Base-by-base conservation (phyloP, 1,284 basidiomycete species). In the Lignosus rhinocerotis region DNA sequence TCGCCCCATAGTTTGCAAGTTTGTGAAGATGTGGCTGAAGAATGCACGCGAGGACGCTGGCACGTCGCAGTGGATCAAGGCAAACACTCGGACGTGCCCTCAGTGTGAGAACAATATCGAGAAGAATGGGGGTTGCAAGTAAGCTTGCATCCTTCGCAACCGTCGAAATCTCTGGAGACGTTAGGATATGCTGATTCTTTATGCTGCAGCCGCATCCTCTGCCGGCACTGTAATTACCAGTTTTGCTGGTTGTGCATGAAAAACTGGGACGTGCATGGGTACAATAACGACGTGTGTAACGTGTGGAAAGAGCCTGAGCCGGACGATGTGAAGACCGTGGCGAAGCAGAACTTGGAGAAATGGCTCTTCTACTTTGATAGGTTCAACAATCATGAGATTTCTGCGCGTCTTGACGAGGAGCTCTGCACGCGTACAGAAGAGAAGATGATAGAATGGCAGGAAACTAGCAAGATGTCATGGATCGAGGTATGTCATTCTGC, bases 221-320 rank as follows among this genome's bases (percentile, higher is more conserved):
- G 84, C 70, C 79, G 82, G 64, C 81, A 84, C 67, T 86, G 84
- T 72, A 77, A 78, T 55, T 80, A 75, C 69, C 79, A 87, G 71
- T 89, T 86, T 73, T 89, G 87, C 72, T 88, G 87, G 87, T 79
- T 89, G 51, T 89, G 87, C 73, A 82, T 84, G 75, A 81, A 83
- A 6, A 79, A 82, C 0, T 88, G 86, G 86, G 73, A 77, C 14
- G 82, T 82, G 61, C 86, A 88, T 69, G 87, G 87, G 7, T 88
- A 83, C 57, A 77, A 76, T 61, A 75, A 76, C 60, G 83, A 81
- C 69, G 81, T 84, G 62, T 89, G 87, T 75, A 86, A 86, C 66
- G 79, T 83, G 49, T 89, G 78, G 70, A 84, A 87, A 68, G 85
- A 87, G 67, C 85, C 85, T 66, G 76, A 76, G 33, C 80, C 80